Base-by-base conservation (phyloP, 768 basidiomycete species). In the Suillus fuscotomentosus region DNA sequence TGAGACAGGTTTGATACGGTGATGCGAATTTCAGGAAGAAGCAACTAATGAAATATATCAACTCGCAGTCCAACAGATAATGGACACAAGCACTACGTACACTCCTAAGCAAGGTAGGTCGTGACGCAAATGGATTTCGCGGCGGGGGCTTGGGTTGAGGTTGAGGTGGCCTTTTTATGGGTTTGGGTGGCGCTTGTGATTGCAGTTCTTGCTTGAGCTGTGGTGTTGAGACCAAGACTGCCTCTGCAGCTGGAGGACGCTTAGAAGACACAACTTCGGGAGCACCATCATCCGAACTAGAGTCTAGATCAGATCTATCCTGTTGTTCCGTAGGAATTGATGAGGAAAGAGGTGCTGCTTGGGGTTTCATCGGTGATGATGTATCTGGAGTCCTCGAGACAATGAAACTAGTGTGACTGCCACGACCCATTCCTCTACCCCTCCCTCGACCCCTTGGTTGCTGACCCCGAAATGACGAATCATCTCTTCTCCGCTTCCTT, bases 1-100 rank as follows among this genome's bases (percentile, higher is more conserved):
- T 98, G 96, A 0, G 95, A 95, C 5, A 98, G 82, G 75, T 95
- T 95, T 2, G 94, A 96, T 5, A 95, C 84, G 0, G 95, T 96
- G 67, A 92, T 82, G 36, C 90, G 86, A 45, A 97, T 95, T 72
- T 97, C 95, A 14, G 90, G 92, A 22, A 90, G 79, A 5, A 97
- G 82, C 14, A 97, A 79, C 92, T 95, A 69, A 60, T 39, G 62
- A 27, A 50, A 57, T n/a, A 47, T 43, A 20, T 59, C 11, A 59
- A 22, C 60, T 60, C 34, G 41, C 51, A 53, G 55, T 43, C 27
- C 17, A 24, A 27, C 14, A 7, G 24, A 48, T 43, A 9, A 27
- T 31, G 62, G 27, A 13, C 34, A 47, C 36, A 51, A 62, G 59
- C 54, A 17, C 3, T 22, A 38, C 87, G 73, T 75, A 95, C 95